Evolutionary conservation across 1,139 yeast species (phyloP), one percentile per base, ranked within the genome.

Genomic region (Suhomyces chickasaworum): DNA sequence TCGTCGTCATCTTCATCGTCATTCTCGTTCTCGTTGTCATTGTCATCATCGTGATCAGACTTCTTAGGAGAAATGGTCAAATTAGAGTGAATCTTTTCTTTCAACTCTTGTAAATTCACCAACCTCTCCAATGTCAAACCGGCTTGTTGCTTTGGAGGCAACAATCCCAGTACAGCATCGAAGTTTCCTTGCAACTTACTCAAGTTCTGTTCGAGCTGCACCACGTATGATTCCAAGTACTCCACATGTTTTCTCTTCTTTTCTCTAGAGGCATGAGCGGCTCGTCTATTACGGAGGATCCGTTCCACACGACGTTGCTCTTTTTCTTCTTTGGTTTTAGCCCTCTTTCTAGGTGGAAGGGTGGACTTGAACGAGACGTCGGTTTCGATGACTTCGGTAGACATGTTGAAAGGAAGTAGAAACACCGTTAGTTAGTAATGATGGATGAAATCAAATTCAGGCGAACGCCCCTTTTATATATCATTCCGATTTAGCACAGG

Each of bases 181-280:
- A 61, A 65, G 54, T 68, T 68, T 13, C 53, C 47, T 31, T 61
- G 57, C 53, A 68, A 54, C 25, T 49, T 53, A 7, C 53, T 48
- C 50, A 70, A 54, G 59, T 73, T 73, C 36, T 55, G 57, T 55
- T 80, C 85, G 56, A 83, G 65, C 44, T 72, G 70, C 36, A 70
- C 62, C 34, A 82, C 84, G 54, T 82, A 81, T 27, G 75, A 66
- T 70, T 93, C 98, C 57, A 93, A 77, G 55, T 83, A 84, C 66
- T 90, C 96, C 51, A 93, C 86, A 64, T 91, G 96, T 63, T 84
- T 83, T 63, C 98, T 81, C 80, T 93, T 93, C 81, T 91, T 91
- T 64, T 93, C 99, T 55, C 99, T 81, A 27, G 96, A 88, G 41
- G 96, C 96, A 65, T 93, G 98, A 39, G 99, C 99, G 20, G 99